Conservation (phyloP, 177 flowering plant species). For the Vitis hybrid region DNA sequence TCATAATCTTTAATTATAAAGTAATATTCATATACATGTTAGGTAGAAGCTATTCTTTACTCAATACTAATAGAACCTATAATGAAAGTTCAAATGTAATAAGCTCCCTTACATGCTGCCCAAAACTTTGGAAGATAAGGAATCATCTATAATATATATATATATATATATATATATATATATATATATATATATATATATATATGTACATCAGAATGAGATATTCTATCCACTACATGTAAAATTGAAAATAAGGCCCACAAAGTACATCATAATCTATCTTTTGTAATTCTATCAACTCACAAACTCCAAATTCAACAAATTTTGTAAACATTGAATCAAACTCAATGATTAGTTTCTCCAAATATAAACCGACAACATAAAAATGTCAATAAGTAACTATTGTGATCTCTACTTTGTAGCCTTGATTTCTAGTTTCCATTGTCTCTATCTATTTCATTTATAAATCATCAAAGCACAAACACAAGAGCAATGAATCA, state of each 20-base stretch:
- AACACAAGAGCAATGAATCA: not conserved
- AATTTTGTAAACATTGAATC: too few species aligned
- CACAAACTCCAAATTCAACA: not conserved
- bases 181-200: too few species aligned
- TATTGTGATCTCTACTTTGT: conserved; percentile 63
- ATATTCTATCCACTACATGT: conserved; percentile 28
- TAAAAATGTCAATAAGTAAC: conserved; percentile 53
- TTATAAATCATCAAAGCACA: conserved; percentile 1
- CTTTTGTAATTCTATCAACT: not conserved
- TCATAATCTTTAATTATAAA: too few species aligned
- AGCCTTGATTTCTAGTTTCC: conserved; percentile 62
- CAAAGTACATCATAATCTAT: not conserved
- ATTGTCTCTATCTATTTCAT: conserved; percentile 62
- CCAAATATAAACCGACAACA: too few species aligned
- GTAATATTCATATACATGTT: conserved; percentile 6
- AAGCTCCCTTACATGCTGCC: conserved; percentile 99
- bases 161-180: too few species aligned
- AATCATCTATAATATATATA: conserved; percentile 73
- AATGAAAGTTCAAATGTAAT: conserved; percentile 92
- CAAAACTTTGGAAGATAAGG: conserved; percentile 99
- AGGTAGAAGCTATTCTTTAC: conserved; percentile 68
- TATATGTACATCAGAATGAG: conserved; percentile 58
- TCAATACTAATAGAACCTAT: conserved; percentile 69
- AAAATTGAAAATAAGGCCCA: not conserved
- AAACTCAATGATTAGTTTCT: too few species aligned